These are phyloP conservation scores for Prasinococcaceae sp. DNA, from an alignment of 139 green algal genomes.

Conservation along the genomic window DNA sequence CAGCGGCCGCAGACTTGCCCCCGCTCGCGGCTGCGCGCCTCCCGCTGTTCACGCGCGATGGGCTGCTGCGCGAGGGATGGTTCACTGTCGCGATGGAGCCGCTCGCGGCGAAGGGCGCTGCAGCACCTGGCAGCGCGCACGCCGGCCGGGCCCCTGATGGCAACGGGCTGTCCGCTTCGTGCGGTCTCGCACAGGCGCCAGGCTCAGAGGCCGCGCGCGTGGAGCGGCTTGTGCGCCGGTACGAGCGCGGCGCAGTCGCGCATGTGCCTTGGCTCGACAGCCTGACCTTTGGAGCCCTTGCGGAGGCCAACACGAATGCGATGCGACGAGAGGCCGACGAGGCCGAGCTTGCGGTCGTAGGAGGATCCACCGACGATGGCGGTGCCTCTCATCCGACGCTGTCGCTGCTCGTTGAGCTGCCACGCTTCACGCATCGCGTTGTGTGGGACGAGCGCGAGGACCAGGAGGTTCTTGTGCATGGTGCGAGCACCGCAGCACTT, in stretches of 20 bases:
- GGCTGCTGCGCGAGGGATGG: conserved; percentile 29
- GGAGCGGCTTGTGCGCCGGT: conserved; percentile 53
- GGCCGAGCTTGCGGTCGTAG: no score
- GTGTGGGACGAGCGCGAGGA: no score
- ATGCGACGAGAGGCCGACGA: not conserved
- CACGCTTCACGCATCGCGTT: not conserved
- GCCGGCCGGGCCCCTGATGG: no score
- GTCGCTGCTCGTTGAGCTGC: not conserved
- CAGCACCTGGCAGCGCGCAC: no score
- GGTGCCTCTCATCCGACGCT: not conserved
- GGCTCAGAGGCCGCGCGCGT: conserved; percentile 25
- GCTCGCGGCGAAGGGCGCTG: conserved; percentile 24
- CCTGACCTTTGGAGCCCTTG: conserved; percentile 32
- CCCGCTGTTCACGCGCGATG: not conserved
- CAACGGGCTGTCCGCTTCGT: no score
- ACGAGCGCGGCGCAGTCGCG: conserved; percentile 57
- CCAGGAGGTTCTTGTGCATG: no score
- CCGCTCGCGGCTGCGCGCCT: not conserved
- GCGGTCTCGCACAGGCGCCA: not conserved
- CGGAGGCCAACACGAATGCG: not conserved
- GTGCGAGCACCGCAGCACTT: not conserved
- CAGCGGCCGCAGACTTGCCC: not conserved
- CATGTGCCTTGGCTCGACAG: conserved; percentile 69
- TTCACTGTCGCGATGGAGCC: conserved; percentile 9
- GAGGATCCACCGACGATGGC: not conserved